Conservation (phyloP, 257 asterid genomes). For the Salvia hispanica region DNA sequence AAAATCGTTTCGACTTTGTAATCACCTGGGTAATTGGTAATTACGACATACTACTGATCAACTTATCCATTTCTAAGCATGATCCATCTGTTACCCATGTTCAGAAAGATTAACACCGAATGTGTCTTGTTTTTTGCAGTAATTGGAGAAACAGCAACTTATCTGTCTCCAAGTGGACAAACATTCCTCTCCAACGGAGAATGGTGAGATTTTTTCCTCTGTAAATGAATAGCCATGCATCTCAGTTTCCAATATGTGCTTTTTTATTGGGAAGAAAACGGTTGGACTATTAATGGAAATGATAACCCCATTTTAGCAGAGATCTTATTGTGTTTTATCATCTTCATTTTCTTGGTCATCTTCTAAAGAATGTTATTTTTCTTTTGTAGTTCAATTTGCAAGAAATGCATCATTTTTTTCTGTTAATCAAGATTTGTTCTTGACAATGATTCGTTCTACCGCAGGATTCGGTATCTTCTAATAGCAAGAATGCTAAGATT, state of each 20-base stretch:
- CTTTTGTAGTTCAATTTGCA: too few relatives aligned
- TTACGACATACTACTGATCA: conserved; percentile 33
- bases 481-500: conserved; percentile 93
- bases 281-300: background rate
- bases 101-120: conserved; percentile 9
- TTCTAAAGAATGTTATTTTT: background rate
- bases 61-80: too few relatives aligned
- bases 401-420: background rate
- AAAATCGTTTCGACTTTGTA: conserved; percentile 89
- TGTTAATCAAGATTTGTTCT: conserved; percentile 21
- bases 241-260: conserved; percentile 18
- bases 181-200: conserved; percentile 95
- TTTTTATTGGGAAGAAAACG: background rate
- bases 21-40: conserved; percentile 95
- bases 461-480: conserved; percentile 98
- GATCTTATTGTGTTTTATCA: conserved; percentile 7
- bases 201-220: conserved; percentile 59
- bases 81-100: background rate
- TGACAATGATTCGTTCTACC: conserved; percentile 12
- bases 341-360: background rate
- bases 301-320: background rate
- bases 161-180: conserved; percentile 61
- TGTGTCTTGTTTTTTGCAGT: conserved; percentile 53
- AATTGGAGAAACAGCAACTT: conserved; percentile 91
- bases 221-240: conserved; percentile 20